Evolutionary conservation across 2,329 filamentous ascomycete species (phyloP).

Genomic region (Venturia oleaginea): DNA sequence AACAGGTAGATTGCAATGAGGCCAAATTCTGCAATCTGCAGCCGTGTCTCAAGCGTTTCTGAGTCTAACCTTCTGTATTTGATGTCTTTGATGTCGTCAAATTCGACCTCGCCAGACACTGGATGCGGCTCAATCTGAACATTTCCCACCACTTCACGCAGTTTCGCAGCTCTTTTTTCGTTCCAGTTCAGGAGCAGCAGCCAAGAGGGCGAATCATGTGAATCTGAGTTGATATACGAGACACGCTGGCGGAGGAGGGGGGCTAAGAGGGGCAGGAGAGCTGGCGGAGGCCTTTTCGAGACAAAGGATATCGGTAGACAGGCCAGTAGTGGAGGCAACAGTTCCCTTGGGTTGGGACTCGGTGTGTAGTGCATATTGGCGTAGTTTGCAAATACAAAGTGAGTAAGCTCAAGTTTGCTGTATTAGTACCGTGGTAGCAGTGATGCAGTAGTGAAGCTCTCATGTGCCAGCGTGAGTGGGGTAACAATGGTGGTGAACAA

Average conservation of each 20-base stretch:
- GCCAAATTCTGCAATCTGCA: constrained; percentile 52
- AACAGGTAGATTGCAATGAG: constrained; percentile 60
- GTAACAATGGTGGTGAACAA: not conserved
- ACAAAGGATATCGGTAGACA: constrained; percentile 53
- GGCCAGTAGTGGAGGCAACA: constrained; percentile 54
- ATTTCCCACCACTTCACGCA: constrained; percentile 53
- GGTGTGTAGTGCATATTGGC: constrained; percentile 30
- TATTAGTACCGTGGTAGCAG: not conserved
- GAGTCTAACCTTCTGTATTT: constrained; percentile 61
- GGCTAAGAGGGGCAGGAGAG: constrained; percentile 50
- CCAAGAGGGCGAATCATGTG: constrained; percentile 44
- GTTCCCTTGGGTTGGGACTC: constrained; percentile 44
- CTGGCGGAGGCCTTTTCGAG: constrained; percentile 50
- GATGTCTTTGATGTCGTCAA: constrained; percentile 56
- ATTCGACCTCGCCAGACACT: constrained; percentile 68
- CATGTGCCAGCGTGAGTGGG: not conserved
- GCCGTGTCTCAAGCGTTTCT: constrained; percentile 64
- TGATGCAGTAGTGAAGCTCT: not conserved
- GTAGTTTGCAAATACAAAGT: not conserved
- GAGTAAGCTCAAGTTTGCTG: not conserved
- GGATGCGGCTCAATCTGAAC: constrained; percentile 70
- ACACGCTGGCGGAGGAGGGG: constrained; percentile 55
- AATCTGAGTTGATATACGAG: constrained; percentile 49
- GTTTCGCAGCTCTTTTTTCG: constrained; percentile 43
- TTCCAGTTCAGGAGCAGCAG: constrained; percentile 65